Evolutionary conservation across 345 rosid genomes (phyloP).

Genomic region (Fremontodendron californicum): DNA sequence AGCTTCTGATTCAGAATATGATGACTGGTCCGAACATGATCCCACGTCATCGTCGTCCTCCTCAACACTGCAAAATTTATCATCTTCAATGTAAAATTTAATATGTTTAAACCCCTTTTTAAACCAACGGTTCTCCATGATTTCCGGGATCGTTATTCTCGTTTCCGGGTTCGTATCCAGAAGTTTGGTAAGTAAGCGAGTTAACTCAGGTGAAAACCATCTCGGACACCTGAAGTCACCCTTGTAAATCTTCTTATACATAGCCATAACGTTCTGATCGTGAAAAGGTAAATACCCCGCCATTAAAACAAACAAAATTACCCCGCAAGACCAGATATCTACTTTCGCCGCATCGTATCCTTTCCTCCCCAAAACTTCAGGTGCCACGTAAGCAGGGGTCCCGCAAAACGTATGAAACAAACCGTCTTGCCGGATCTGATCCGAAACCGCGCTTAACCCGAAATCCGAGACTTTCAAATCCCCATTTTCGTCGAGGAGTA

Average conservation of each 20-base stretch:
- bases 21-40: slow-evolving; percentile 37
- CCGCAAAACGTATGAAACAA: slow-evolving; percentile 86
- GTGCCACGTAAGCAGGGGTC: slow-evolving; percentile 77
- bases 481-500: slow-evolving; percentile 68
- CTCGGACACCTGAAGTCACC: slow-evolving; percentile 77
- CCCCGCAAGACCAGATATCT: slow-evolving; percentile 92
- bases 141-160: slow-evolving; percentile 58
- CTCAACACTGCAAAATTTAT: slow-evolving; percentile 39
- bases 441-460: slow-evolving; percentile 75
- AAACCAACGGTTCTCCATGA: slow-evolving; percentile 81
- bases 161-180: slow-evolving; percentile 73
- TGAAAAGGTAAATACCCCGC: slow-evolving; percentile 75
- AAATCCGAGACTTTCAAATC: slow-evolving; percentile 80
- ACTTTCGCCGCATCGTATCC: slow-evolving; percentile 82
- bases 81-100: slow-evolving; percentile 52
- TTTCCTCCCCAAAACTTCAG: slow-evolving; percentile 68
- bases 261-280: slow-evolving; percentile 63
- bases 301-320: slow-evolving; percentile 69
- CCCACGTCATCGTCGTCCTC: slow-evolving; percentile 35
- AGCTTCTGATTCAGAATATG: slow-evolving; percentile 47
- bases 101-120: slow-evolving; percentile 62
- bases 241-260: slow-evolving; percentile 72
- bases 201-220: slow-evolving; percentile 66
- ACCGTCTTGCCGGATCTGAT: slow-evolving; percentile 66
- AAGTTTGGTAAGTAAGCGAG: slow-evolving; percentile 43